Evolutionary conservation across 768 basidiomycete genomes (phyloP).

Genomic region (Suillus subalutaceus): DNA sequence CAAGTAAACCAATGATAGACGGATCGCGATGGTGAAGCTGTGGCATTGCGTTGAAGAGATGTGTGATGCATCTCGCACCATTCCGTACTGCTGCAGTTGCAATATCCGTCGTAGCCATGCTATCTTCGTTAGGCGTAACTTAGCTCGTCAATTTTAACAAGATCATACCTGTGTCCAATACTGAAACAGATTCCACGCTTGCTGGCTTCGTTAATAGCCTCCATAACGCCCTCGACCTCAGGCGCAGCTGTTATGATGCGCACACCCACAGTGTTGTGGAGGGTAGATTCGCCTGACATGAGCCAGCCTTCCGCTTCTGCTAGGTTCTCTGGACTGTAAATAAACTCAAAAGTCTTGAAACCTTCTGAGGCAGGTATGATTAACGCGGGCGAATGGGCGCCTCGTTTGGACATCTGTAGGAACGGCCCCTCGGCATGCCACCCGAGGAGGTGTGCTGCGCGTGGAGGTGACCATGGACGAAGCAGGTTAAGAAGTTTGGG

Average conservation of each 20-base stretch:
- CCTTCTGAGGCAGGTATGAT: constrained; percentile 66
- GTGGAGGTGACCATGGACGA: constrained; percentile 63
- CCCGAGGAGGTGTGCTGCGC: constrained; percentile 76
- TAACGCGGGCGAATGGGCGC: constrained; percentile 75
- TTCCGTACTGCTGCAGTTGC: constrained; percentile 70
- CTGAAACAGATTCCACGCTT: constrained; percentile 75
- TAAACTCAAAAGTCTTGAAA: constrained; percentile 67
- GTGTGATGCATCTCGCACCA: constrained; percentile 87
- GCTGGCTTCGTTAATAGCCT: constrained; percentile 59
- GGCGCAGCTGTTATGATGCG: constrained; percentile 88
- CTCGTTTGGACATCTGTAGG: constrained; percentile 78
- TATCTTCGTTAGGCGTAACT: constrained; percentile 28
- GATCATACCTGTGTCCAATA: constrained; percentile 82
- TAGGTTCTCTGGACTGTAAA: constrained; percentile 72
- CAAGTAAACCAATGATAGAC: constrained; percentile 86
- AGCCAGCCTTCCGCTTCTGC: constrained; percentile 68
- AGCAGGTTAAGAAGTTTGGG: constrained; percentile 70
- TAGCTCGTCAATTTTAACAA: neutral
- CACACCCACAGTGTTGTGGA: constrained; percentile 49
- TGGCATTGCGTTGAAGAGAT: constrained; percentile 94
- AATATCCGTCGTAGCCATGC: constrained; percentile 73
- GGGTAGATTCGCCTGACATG: constrained; percentile 42
- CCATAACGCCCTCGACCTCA: constrained; percentile 82
- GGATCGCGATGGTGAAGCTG: constrained; percentile 90
- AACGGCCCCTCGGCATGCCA: constrained; percentile 95